A percentile compares a stretch with the other conserved stretches of the same genome.
phyloP scores from a whole-genome alignment of 805 yeast genomes.

The Kluyveromyces siamensis region DNA sequence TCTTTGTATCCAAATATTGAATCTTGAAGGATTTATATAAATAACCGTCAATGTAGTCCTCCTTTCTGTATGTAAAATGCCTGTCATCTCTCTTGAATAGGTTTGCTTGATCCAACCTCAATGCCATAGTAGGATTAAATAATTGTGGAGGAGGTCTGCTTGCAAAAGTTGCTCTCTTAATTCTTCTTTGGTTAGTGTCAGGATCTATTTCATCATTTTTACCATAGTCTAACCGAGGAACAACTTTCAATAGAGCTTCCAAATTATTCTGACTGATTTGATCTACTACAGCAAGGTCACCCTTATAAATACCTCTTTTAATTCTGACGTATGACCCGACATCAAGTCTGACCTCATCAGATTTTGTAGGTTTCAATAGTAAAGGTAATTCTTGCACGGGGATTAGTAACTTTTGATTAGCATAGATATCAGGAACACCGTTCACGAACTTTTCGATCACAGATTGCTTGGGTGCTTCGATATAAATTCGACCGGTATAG shows the following conservation, averaged over 20 bases:
- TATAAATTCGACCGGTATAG: slow-evolving; percentile 82
- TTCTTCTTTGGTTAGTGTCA: slow-evolving; percentile 38
- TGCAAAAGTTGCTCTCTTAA: slow-evolving; percentile 45
- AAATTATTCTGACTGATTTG: slow-evolving; percentile 90
- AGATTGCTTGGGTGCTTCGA: slow-evolving; percentile 89
- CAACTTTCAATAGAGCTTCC: slow-evolving; percentile 87
- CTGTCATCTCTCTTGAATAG: slow-evolving; percentile 58
- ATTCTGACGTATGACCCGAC: slow-evolving; percentile 92
- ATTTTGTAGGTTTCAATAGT: slow-evolving; percentile 77
- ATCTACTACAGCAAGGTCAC: slow-evolving; percentile 88
- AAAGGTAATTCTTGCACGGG: slow-evolving; percentile 96
- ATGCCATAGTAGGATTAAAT: slow-evolving; percentile 83
- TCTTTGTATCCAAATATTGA: slow-evolving; percentile 69
- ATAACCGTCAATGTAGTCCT: slow-evolving; percentile 85
- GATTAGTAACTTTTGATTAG: slow-evolving; percentile 67
- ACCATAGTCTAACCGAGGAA: slow-evolving; percentile 92
- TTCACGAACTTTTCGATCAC: slow-evolving; percentile 83
- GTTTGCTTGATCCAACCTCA: slow-evolving; percentile 68
- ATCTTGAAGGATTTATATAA: slow-evolving; percentile 79
- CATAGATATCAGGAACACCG: slow-evolving; percentile 82
- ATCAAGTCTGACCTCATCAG: slow-evolving; percentile 76
- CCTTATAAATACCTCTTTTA: slow-evolving; percentile 83
- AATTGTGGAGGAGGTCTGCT: slow-evolving; percentile 77
- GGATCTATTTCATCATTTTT: slow-evolving; percentile 50
- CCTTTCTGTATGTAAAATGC: slow-evolving; percentile 69